Percentiles rank a stretch among this genome's conserved stretches.
Evolutionary conservation across 2,329 filamentous ascomycete species (phyloP).

Genomic region (Botrytis aclada): DNA sequence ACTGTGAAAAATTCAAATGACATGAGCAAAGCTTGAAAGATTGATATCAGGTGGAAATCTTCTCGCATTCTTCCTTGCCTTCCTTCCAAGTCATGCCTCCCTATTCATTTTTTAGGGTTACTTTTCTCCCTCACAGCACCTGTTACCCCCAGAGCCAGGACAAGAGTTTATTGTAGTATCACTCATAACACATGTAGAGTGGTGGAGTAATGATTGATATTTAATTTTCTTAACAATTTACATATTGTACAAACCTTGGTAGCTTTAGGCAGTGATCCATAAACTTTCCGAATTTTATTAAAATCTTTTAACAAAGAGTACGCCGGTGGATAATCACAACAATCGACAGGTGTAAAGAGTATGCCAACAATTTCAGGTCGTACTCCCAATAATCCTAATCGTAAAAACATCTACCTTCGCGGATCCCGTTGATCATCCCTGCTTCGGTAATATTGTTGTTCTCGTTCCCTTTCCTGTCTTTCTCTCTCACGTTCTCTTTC

Average conservation of each 20-base stretch:
- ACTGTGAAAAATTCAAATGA: background rate
- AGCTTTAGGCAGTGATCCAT: background rate
- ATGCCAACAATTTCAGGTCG: background rate
- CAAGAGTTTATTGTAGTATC: background rate
- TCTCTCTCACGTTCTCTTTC: constrained; percentile 12
- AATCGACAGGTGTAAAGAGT: background rate
- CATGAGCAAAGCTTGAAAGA: background rate
- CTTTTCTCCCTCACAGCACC: background rate
- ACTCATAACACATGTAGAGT: background rate
- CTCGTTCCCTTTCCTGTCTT: constrained; percentile 13
- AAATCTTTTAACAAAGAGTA: background rate
- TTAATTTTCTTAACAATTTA: background rate
- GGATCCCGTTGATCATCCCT: background rate
- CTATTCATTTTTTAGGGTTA: background rate
- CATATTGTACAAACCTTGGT: background rate
- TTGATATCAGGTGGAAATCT: background rate
- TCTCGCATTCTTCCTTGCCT: background rate
- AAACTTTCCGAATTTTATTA: background rate
- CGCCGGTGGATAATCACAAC: background rate
- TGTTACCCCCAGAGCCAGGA: background rate
- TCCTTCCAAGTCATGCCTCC: background rate
- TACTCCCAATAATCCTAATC: background rate
- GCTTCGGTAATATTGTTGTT: constrained; percentile 10
- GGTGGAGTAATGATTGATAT: background rate
- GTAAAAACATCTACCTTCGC: background rate